Evolutionary conservation across 2,329 filamentous ascomycete species (phyloP).

Genomic region (Fusarium redolens): DNA sequence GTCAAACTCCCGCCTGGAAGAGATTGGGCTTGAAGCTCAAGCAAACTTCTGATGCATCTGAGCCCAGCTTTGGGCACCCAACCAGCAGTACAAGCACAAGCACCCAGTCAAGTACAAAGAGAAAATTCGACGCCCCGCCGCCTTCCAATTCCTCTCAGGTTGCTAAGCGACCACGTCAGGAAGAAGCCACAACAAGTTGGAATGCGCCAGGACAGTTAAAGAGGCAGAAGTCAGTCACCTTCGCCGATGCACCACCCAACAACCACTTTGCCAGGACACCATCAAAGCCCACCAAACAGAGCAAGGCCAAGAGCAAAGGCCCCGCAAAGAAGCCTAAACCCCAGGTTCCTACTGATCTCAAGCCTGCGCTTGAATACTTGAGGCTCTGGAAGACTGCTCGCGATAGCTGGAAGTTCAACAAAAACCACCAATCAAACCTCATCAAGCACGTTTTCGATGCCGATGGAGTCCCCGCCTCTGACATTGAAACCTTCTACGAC

Average conservation of each 20-base stretch:
- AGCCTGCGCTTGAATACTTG: slow-evolving; percentile 80
- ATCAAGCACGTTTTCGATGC: slow-evolving; percentile 84
- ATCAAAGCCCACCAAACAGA: slow-evolving; percentile 46
- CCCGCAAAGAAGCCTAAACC: slow-evolving; percentile 53
- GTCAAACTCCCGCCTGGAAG: slow-evolving; percentile 69
- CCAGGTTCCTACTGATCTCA: slow-evolving; percentile 58
- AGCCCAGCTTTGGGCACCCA: slow-evolving; percentile 54
- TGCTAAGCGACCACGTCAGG: slow-evolving; percentile 51
- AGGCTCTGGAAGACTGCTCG: slow-evolving; percentile 77
- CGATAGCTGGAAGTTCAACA: slow-evolving; percentile 93
- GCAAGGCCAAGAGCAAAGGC: slow-evolving; percentile 52
- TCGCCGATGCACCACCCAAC: slow-evolving; percentile 55
- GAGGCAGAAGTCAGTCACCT: slow-evolving; percentile 62
- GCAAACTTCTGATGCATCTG: slow-evolving; percentile 49
- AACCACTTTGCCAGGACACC: slow-evolving; percentile 47
- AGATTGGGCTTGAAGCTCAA: slow-evolving; percentile 73
- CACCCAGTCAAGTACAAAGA: slow-evolving; percentile 52
- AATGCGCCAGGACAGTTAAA: slow-evolving; percentile 49
- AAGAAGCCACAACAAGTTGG: slow-evolving; percentile 41
- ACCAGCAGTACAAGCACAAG: slow-evolving; percentile 45
- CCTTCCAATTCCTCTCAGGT: slow-evolving; percentile 46
- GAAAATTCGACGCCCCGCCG: slow-evolving; percentile 53
- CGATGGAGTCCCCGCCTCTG: slow-evolving; percentile 74
- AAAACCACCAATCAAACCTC: slow-evolving; percentile 86
- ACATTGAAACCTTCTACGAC: slow-evolving; percentile 76